phyloP scores from a whole-genome alignment of 1,284 basidiomycete species.

The Cryptococcus sp. region DNA sequence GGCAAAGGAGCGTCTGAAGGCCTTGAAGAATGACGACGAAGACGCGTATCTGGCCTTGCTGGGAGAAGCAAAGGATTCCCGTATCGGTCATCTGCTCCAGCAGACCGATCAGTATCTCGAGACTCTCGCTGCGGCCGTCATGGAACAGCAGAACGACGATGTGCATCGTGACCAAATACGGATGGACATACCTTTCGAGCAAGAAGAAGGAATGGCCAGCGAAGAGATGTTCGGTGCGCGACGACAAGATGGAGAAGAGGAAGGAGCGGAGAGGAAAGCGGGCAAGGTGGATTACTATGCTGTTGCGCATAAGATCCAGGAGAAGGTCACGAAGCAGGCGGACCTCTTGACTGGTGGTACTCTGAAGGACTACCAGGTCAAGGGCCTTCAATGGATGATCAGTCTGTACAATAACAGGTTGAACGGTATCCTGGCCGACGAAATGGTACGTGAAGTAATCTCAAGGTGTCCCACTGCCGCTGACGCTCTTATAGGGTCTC shows the following conservation, averaged over 20 bases:
- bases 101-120: conserved; percentile 97
- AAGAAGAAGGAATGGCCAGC: conserved; percentile 72
- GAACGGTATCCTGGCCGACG: conserved; percentile 90
- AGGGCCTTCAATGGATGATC: conserved; percentile 97
- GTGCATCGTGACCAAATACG: conserved; percentile 41
- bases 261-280: conserved; percentile 59
- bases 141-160: conserved; percentile 87
- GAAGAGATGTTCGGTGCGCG: conserved; percentile 90
- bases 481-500: conserved; percentile 68
- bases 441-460: conserved; percentile 81
- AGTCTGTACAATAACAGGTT: conserved; percentile 87
- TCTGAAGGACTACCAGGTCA: conserved; percentile 92
- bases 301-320: conserved; percentile 89
- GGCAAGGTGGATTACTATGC: conserved; percentile 95
- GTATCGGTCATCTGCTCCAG: conserved; percentile 92
- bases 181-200: conserved; percentile 56
- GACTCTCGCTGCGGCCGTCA: conserved; percentile 90
- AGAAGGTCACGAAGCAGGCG: conserved; percentile 84
- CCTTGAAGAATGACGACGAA: conserved; percentile 97
- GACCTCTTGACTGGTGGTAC: conserved; percentile 74
- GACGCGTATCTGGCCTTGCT: conserved; percentile 99
- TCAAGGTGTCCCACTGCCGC: conserved; percentile 67
- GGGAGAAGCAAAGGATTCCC: conserved; percentile 98
- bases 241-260: conserved; percentile 64
- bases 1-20: conserved; percentile 97